These are phyloP conservation scores for Cryptococcus depauperatus DNA, from an alignment of 1,284 basidiomycete genomes.

Conservation along the genomic window DNA sequence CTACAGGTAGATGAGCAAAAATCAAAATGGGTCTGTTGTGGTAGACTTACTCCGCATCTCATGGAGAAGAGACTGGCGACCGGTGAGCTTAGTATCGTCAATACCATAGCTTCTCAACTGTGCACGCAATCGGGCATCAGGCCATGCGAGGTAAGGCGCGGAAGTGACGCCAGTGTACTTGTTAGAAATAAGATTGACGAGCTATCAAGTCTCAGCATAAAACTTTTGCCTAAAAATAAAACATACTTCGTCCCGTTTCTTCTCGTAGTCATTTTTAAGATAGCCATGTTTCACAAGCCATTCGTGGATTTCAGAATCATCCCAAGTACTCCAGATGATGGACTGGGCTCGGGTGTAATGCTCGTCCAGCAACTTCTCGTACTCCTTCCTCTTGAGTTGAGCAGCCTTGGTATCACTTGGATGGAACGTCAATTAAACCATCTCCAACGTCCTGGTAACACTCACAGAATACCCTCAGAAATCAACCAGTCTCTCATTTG, in stretches of 20 bases:
- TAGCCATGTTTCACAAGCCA: slow-evolving; percentile 73
- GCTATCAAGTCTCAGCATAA: slow-evolving; percentile 5
- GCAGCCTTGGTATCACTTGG: slow-evolving; percentile 49
- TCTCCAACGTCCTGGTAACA: slow-evolving; percentile 15
- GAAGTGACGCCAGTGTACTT: slow-evolving; percentile 47
- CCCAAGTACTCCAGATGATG: slow-evolving; percentile 65
- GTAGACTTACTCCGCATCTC: slow-evolving; percentile 57
- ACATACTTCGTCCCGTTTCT: slow-evolving; percentile 62
- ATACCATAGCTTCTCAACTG: slow-evolving; percentile 67
- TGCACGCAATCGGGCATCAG: slow-evolving; percentile 75
- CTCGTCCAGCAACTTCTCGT: slow-evolving; percentile 63
- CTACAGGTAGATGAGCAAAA: slow-evolving; percentile 11
- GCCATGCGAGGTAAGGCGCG: slow-evolving; percentile 72
- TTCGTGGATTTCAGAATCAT: slow-evolving; percentile 62
- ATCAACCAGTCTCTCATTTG: slow-evolving; percentile 47
- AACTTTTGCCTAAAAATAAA: neutral
- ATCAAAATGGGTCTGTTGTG: no score
- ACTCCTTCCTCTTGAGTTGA: slow-evolving; percentile 63
- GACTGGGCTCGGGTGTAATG: slow-evolving; percentile 66
- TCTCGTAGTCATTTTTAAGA: slow-evolving; percentile 59
- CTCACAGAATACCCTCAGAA: slow-evolving; percentile 44
- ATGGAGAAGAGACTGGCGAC: slow-evolving; percentile 60
- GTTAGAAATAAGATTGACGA: slow-evolving; percentile 25
- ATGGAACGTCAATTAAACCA: slow-evolving; percentile 15
- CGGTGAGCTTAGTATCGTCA: slow-evolving; percentile 55